Conservation (phyloP, 345 rosid species). For the Raphanus sativus region DNA sequence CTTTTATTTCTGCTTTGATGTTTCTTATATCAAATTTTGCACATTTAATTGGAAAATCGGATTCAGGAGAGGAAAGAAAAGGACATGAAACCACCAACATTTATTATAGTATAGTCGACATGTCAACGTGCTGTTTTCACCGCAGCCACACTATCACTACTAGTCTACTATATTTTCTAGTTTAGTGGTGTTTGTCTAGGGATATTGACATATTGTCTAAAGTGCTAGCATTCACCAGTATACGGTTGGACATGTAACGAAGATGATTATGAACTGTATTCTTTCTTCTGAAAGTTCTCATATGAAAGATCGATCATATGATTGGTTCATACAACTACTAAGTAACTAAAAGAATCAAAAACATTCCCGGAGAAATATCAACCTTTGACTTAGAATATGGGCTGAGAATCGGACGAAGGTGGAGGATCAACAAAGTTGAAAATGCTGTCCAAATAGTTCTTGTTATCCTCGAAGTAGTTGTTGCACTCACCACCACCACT, state of each 20-base stretch:
- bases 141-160: slow-evolving; percentile 16
- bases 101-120: slow-evolving; percentile 32
- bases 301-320: neutral
- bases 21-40: neutral
- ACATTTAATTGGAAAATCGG: slow-evolving; percentile 12
- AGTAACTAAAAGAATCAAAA: neutral
- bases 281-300: neutral
- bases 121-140: slow-evolving; percentile 25
- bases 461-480: slow-evolving; percentile 68
- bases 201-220: neutral
- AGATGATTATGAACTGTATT: neutral
- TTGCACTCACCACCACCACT: slow-evolving; percentile 35
- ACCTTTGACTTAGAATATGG: slow-evolving; percentile 32
- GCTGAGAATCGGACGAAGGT: slow-evolving; percentile 60
- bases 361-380: slow-evolving; percentile 8
- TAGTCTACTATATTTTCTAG: neutral
- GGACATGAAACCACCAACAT: slow-evolving; percentile 42
- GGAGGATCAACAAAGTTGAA: slow-evolving; percentile 85
- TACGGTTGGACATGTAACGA: neutral
- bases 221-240: neutral
- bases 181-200: neutral
- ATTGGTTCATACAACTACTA: neutral
- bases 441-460: slow-evolving; percentile 88
- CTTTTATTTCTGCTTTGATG: slow-evolving; percentile 9
- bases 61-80: slow-evolving; percentile 24